Conservation (phyloP, 306 rosid species). For the Neltuma alba region DNA sequence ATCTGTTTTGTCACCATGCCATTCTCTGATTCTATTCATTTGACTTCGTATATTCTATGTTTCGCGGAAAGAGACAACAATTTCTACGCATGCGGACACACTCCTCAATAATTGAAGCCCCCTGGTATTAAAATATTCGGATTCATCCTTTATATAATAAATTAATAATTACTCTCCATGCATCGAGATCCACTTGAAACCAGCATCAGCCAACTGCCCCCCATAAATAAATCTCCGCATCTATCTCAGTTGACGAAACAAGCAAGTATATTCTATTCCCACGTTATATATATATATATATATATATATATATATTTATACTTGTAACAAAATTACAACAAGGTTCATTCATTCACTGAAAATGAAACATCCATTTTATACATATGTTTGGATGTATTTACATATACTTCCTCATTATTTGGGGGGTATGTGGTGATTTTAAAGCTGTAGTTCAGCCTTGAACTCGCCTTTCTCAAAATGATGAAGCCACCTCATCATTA, state of each 20-base stretch:
- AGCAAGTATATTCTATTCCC: conserved; percentile 31
- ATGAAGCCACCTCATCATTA: background rate
- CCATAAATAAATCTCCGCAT: background rate
- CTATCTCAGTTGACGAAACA: background rate
- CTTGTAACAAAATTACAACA: background rate
- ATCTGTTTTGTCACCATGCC: background rate
- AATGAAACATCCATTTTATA: background rate
- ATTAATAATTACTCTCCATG: background rate
- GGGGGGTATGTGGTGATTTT: background rate
- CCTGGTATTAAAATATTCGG: background rate
- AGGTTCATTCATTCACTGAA: background rate
- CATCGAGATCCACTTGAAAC: conserved; percentile 34
- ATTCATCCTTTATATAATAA: conserved; percentile 11
- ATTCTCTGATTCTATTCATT: background rate
- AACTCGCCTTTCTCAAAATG: background rate
- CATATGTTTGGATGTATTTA: background rate
- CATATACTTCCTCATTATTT: conserved; percentile 3
- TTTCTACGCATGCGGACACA: background rate
- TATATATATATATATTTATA: background rate
- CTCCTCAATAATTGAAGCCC: conserved; percentile 19
- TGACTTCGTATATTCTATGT: conserved; percentile 31
- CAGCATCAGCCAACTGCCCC: conserved; percentile 18
- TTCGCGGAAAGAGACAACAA: conserved; percentile 36
- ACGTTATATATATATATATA: background rate
- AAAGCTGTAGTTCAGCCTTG: background rate